A percentile compares a stretch with the other conserved stretches of the same genome.
These are phyloP conservation scores for Eutrema yunnanense DNA, from an alignment of 345 rosid genomes.

Conservation along the genomic window DNA sequence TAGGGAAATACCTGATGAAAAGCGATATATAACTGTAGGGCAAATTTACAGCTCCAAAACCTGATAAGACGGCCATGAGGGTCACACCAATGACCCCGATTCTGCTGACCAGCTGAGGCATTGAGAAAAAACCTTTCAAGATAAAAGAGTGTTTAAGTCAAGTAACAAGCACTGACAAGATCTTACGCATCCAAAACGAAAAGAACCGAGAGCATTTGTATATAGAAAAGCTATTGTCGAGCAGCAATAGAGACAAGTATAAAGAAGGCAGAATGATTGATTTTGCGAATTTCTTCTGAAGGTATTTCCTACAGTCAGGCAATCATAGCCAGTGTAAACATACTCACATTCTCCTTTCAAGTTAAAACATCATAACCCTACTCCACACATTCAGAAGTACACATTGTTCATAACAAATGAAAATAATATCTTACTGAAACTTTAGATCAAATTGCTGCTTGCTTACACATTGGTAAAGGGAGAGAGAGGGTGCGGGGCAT, in stretches of 20 bases:
- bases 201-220: not conserved
- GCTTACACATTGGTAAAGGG: not conserved
- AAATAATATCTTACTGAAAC: not conserved
- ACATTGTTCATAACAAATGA: not conserved
- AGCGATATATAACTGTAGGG: conserved; percentile 97
- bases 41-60: conserved; percentile 97
- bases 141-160: conserved; percentile 18
- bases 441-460: not conserved
- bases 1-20: conserved; percentile 64
- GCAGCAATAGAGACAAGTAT: not conserved
- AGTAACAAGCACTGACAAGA: not conserved
- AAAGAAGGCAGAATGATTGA: not conserved
- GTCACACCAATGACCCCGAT: conserved; percentile 98
- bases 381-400: not conserved
- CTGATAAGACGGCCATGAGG: conserved; percentile 94
- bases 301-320: not conserved
- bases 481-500: not conserved
- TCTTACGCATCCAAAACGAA: conserved; percentile 1
- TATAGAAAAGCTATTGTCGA: conserved; percentile 2
- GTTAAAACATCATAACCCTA: not conserved
- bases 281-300: conserved; percentile 2
- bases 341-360: not conserved
- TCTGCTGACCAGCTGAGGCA: conserved; percentile 94
- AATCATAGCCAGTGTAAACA: not conserved
- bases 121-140: conserved; percentile 76